These are phyloP conservation scores for Pseudocercospora crystallina DNA, from an alignment of 2,329 filamentous ascomycete genomes.

Conservation along the genomic window DNA sequence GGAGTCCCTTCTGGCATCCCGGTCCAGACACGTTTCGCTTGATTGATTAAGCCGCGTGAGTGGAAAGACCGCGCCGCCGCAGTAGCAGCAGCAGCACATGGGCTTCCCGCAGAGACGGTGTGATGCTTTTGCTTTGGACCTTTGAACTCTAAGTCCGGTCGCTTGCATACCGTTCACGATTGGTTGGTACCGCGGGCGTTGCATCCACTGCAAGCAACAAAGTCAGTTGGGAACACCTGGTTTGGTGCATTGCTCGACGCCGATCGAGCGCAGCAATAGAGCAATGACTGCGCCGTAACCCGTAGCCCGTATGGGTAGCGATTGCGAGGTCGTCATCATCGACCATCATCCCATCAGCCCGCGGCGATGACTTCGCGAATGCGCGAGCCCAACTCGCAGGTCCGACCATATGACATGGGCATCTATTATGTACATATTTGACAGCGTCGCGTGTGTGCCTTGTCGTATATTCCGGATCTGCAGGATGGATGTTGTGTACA, in stretches of 20 bases:
- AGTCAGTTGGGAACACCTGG: no score
- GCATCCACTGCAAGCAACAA: no score
- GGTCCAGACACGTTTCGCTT: background rate
- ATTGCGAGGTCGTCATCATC: conserved; percentile 9
- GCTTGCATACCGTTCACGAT: no score
- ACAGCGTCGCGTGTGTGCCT: background rate
- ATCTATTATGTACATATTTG: no score
- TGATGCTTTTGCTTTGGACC: no score
- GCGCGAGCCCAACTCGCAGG: conserved; percentile 1
- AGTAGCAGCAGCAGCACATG: background rate
- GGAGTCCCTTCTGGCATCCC: background rate
- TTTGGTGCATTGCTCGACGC: no score
- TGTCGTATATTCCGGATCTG: conserved; percentile 11
- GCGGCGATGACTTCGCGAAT: background rate
- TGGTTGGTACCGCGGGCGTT: no score
- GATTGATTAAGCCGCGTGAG: background rate
- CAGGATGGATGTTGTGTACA: conserved; percentile 14
- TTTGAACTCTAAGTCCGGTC: no score
- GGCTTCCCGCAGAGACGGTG: background rate
- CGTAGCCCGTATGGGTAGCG: background rate
- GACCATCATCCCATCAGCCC: conserved; percentile 2
- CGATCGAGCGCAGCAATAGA: no score
- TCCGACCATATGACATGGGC: background rate
- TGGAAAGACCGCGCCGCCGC: background rate
- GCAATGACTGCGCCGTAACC: no score